These are phyloP conservation scores for Rubia occidens DNA, from an alignment of 305 asterid species.

Conservation along the genomic window DNA sequence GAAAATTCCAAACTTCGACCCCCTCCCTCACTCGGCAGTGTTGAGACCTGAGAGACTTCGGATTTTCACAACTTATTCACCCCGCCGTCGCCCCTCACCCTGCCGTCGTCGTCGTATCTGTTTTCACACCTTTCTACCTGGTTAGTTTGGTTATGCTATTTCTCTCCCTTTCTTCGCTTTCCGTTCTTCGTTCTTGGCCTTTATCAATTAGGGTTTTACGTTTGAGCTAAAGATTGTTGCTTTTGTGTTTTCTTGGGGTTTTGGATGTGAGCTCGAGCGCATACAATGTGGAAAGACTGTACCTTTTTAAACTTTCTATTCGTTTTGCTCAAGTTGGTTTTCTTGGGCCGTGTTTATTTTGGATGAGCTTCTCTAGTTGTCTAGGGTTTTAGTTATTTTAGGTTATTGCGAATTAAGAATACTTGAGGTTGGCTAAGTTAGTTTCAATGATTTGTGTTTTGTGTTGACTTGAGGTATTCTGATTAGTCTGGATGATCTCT, in stretches of 20 bases:
- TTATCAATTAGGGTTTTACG: conserved; percentile 5
- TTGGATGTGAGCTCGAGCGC: neutral
- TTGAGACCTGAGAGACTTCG: neutral
- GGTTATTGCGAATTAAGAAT: neutral
- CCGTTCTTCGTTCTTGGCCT: neutral
- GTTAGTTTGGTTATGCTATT: neutral
- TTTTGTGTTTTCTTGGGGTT: neutral
- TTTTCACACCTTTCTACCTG: neutral
- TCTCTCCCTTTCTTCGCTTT: neutral
- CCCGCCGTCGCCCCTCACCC: neutral
- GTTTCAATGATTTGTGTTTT: neutral
- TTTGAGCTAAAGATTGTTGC: neutral
- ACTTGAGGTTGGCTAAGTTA: neutral
- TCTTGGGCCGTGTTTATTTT: neutral
- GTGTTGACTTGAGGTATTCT: neutral
- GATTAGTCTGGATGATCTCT: neutral
- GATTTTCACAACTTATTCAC: neutral
- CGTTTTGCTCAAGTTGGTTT: neutral
- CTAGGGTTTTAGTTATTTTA: conserved; percentile 5
- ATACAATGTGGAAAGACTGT: neutral
- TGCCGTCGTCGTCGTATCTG: neutral
- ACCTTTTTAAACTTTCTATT: neutral
- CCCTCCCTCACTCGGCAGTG: neutral
- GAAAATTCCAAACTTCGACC: neutral
- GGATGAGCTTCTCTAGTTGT: neutral